These are phyloP conservation scores for Candida maltosa DNA, from an alignment of 805 yeast genomes.

Conservation along the genomic window DNA sequence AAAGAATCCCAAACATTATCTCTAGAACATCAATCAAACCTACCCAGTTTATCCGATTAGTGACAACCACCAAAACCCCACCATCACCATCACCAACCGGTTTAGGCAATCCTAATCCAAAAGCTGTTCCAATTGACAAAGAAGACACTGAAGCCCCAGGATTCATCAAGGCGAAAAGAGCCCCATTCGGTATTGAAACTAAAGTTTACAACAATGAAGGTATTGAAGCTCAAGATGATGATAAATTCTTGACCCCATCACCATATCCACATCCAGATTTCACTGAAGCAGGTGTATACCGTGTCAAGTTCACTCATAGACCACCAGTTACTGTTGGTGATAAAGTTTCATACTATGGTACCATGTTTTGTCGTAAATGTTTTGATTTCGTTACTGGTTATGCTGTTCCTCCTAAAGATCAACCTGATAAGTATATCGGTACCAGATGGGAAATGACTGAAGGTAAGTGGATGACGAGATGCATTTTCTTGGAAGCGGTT, in stretches of 20 bases:
- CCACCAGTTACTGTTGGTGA: slow-evolving; percentile 47
- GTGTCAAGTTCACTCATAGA: slow-evolving; percentile 50
- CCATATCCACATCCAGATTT: slow-evolving; percentile 35
- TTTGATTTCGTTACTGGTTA: slow-evolving; percentile 68
- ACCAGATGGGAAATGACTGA: slow-evolving; percentile 54
- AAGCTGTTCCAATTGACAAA: no score
- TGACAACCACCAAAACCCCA: background rate
- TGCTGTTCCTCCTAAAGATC: slow-evolving; percentile 46
- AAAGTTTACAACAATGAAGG: slow-evolving; percentile 19
- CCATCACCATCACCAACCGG: background rate
- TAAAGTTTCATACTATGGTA: slow-evolving; percentile 46
- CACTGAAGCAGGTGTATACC: slow-evolving; percentile 26
- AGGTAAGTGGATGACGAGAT: slow-evolving; percentile 59
- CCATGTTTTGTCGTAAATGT: slow-evolving; percentile 41
- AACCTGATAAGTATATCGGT: slow-evolving; percentile 27
- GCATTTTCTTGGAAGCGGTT: slow-evolving; percentile 63
- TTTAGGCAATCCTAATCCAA: background rate
- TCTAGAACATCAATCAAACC: background rate
- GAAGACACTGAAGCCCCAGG: no score
- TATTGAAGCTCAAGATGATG: slow-evolving; percentile 26
- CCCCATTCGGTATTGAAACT: slow-evolving; percentile 23
- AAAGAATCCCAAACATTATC: no score
- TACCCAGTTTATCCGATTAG: background rate
- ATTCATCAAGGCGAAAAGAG: no score
- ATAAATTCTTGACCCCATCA: slow-evolving; percentile 36